Evolutionary conservation across 306 rosid species (phyloP).

Genomic region (Sicyos edulis): DNA sequence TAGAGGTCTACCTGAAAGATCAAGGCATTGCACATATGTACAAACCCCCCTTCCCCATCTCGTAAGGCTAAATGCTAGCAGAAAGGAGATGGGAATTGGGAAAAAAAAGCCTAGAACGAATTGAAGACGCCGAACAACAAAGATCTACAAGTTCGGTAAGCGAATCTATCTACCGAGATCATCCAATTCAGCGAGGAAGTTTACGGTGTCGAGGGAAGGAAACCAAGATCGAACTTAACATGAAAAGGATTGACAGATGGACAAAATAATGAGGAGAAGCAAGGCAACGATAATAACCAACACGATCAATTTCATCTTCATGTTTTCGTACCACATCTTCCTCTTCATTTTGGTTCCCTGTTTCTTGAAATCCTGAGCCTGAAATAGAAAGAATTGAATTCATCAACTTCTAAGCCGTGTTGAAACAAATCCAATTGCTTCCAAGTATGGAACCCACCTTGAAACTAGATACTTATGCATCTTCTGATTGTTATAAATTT

Average conservation of each 20-base stretch:
- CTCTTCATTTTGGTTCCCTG: constrained; percentile 60
- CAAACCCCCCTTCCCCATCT: background rate
- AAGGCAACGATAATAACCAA: constrained; percentile 26
- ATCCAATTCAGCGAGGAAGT: constrained; percentile 14
- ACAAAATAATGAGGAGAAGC: constrained; percentile 32
- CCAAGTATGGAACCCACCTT: background rate
- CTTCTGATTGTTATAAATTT: background rate
- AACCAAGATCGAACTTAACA: constrained; percentile 16
- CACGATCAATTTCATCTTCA: constrained; percentile 22
- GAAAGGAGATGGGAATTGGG: background rate
- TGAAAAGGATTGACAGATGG: constrained; percentile 13
- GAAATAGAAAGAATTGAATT: background rate
- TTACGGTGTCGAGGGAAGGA: constrained; percentile 8
- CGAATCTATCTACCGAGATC: constrained; percentile 14
- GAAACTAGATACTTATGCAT: background rate
- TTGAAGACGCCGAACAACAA: constrained; percentile 1
- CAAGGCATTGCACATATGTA: constrained; percentile 4
- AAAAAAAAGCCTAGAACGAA: background rate
- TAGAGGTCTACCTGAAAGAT: constrained; percentile 22
- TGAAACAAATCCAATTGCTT: background rate
- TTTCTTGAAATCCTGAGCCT: constrained; percentile 72
- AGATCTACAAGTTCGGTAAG: background rate
- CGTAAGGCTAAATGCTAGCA: background rate
- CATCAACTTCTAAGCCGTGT: background rate
- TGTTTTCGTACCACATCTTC: constrained; percentile 53